phyloP scores from a whole-genome alignment of 495 filamentous ascomycete species.

The Talaromyces thailandensis region DNA sequence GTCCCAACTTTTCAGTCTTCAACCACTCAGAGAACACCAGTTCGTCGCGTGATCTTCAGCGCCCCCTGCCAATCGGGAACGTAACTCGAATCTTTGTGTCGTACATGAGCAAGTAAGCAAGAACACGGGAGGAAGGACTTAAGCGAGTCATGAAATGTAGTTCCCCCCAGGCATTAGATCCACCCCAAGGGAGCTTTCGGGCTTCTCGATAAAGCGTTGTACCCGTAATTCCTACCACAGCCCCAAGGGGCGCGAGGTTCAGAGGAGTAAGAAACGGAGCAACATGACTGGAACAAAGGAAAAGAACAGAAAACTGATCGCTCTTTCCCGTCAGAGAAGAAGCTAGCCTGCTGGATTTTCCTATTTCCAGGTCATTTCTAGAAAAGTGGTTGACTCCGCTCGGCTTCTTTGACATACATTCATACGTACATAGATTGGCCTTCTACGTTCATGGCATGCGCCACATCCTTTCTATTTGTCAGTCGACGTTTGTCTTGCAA shows the following conservation, averaged over 20 bases:
- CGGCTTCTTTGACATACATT: not conserved
- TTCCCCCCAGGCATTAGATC: not conserved
- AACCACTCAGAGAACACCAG: not conserved
- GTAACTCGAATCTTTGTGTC: not conserved
- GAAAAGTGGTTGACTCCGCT: not conserved
- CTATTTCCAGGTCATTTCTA: not conserved
- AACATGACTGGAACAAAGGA: conserved; percentile 6
- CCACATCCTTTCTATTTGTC: not conserved
- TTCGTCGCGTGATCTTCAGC: not conserved
- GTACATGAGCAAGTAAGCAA: not conserved
- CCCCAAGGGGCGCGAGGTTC: conserved; percentile 1
- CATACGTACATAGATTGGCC: not conserved
- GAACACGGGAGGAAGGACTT: not conserved
- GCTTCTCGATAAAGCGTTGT: not conserved
- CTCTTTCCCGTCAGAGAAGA: not conserved
- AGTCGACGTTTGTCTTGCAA: not conserved
- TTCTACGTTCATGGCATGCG: not conserved
- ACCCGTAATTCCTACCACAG: conserved; percentile 4
- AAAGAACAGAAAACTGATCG: conserved; percentile 1
- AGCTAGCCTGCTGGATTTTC: not conserved
- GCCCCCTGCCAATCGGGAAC: not conserved
- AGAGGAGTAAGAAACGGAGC: not conserved
- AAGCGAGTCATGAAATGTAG: conserved; percentile 3
- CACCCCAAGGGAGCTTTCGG: not conserved
- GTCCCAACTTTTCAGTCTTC: not conserved